Evolutionary conservation across 2,329 filamentous ascomycete species (phyloP).

Genomic region (Penicillium brasilianum): DNA sequence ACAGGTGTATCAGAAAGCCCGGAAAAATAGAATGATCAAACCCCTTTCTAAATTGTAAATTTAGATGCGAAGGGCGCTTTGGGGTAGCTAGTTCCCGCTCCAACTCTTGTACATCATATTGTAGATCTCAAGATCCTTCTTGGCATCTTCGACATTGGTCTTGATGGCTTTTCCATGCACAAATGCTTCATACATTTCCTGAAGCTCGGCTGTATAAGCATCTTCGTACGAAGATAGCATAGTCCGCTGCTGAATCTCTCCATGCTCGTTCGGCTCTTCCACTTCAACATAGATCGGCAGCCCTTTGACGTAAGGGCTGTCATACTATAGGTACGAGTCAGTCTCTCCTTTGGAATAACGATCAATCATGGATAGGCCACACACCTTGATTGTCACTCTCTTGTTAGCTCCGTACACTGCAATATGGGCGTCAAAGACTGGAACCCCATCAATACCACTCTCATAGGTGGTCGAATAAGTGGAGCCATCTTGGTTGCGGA

Average conservation of each 20-base stretch:
- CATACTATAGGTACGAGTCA: conserved; percentile 13
- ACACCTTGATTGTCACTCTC: conserved; percentile 22
- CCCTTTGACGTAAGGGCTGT: conserved; percentile 26
- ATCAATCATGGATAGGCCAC: not conserved
- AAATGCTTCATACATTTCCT: conserved; percentile 44
- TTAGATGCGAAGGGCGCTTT: not conserved
- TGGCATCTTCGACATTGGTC: conserved; percentile 48
- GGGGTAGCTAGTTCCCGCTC: conserved; percentile 1
- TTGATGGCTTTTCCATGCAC: conserved; percentile 46
- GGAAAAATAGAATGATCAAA: no score
- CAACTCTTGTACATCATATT: conserved; percentile 37
- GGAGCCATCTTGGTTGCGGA: conserved; percentile 21
- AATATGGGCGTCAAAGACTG: conserved; percentile 24
- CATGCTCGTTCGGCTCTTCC: conserved; percentile 26
- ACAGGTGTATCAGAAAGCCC: not conserved
- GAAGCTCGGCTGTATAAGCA: conserved; percentile 50
- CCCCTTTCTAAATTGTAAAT: not conserved
- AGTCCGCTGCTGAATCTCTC: conserved; percentile 39
- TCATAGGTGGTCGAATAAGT: conserved; percentile 24
- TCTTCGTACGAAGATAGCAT: conserved; percentile 56
- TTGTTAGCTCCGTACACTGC: conserved; percentile 23
- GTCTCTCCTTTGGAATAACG: not conserved
- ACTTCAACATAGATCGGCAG: conserved; percentile 24
- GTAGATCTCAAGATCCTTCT: conserved; percentile 46
- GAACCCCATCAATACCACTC: conserved; percentile 26